Evolutionary conservation across 2,329 filamentous ascomycete species (phyloP), one percentile per base, ranked within the genome.

Genomic region (Cladophialophora chaetospira): DNA sequence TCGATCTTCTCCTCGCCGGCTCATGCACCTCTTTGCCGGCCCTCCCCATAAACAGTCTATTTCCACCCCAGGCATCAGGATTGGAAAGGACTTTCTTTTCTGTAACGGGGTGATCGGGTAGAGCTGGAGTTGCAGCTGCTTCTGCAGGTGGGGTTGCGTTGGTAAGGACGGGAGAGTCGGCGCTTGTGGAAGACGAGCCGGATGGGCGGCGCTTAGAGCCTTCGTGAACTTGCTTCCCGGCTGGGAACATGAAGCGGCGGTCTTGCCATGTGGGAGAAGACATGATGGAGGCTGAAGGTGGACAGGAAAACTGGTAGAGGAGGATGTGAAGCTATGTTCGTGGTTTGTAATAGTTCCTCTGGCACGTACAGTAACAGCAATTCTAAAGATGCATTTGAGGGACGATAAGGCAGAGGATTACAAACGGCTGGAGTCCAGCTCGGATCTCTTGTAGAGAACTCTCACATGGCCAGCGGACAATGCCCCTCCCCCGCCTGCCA

Each of bases 231-330:
- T 61, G 48, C 23, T 44, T 49, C 31, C 58, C 58, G 3, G 51
- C 31, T 10, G 53, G 55, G 43, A 55, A 61, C 58, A 63, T 63
- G 61, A 61, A 61, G 55, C 61, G 61, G 46, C 61, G 61, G 44
- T 63, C 61, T 55, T 63, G 61, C 61, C 61, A 63, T 49, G 53
- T 45, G 21, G 50, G 44, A 31, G 48, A 42, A 8, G 48, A 51
- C 28, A 28, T 44, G 23, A 5, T 44, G 23, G 8, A 21, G 21
- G n/a, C 10, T n/a, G 23, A 23, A 13, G 23, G 36, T 40, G 2
- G 36, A 40, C 28, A 31, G n/a, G n/a, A n/a, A n/a, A n/a, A n/a
- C n/a, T n/a, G n/a, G n/a, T n/a, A n/a, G n/a, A n/a, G n/a, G n/a
- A n/a, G n/a, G n/a, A n/a, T n/a, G n/a, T n/a, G n/a, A n/a, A n/a